phyloP scores from a whole-genome alignment of 2,329 filamentous ascomycete genomes.

The Cytospora piceae region DNA sequence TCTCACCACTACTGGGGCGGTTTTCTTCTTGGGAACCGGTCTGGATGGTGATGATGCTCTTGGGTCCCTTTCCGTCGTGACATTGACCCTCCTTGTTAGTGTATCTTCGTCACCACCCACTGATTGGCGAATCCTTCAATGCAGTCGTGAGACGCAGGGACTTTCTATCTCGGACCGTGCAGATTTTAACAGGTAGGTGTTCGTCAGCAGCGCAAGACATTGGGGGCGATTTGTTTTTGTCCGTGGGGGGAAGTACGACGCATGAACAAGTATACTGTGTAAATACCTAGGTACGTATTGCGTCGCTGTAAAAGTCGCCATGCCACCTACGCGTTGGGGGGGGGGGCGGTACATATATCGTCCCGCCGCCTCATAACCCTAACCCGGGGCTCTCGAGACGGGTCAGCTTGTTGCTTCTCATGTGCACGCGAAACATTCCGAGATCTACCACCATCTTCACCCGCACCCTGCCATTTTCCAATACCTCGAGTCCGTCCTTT shows the following conservation, averaged over 20 bases:
- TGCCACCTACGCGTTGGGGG: too few relatives aligned
- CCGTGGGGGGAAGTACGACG: neutral
- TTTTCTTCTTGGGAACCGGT: neutral
- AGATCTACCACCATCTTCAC: too few relatives aligned
- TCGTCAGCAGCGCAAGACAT: conserved; percentile 9
- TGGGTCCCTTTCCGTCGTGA: neutral
- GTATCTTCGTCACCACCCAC: neutral
- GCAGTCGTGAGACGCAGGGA: too few relatives aligned
- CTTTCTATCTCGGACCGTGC: conserved; percentile 15
- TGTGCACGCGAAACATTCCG: too few relatives aligned
- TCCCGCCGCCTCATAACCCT: too few relatives aligned
- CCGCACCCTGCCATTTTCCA: too few relatives aligned
- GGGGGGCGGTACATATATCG: too few relatives aligned
- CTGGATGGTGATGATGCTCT: neutral
- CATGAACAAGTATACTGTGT: neutral
- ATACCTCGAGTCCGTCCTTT: too few relatives aligned
- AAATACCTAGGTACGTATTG: neutral
- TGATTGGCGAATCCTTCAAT: neutral
- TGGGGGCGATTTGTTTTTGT: conserved; percentile 12
- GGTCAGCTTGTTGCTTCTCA: too few relatives aligned
- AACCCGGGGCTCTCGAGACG: too few relatives aligned
- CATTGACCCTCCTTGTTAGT: neutral
- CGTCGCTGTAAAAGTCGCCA: too few relatives aligned
- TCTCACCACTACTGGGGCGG: neutral
- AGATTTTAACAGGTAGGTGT: conserved; percentile 12